phyloP scores from a whole-genome alignment of 2,329 filamentous ascomycete species.

The Ambrosiella beaveri region DNA sequence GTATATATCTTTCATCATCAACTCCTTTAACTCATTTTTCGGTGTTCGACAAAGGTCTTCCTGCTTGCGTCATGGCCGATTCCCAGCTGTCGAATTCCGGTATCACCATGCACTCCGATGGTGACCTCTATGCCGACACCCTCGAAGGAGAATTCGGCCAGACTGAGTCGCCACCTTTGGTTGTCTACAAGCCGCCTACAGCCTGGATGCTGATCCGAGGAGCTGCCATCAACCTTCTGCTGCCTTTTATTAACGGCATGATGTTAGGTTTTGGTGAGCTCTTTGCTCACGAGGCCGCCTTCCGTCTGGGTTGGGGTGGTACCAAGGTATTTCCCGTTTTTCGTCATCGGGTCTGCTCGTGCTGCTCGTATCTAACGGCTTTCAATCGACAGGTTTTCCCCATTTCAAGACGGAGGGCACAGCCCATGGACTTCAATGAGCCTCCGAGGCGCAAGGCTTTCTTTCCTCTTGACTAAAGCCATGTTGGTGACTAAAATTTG shows the following conservation, averaged over 20 bases:
- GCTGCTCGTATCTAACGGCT: constrained; percentile 9
- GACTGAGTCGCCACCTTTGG: constrained; percentile 47
- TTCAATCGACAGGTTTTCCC: constrained; percentile 34
- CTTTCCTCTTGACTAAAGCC: constrained; percentile 7
- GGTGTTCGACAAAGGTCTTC: too few species aligned
- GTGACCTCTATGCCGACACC: constrained; percentile 59
- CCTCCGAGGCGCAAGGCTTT: constrained; percentile 10
- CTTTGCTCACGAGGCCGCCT: constrained; percentile 90
- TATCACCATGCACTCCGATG: constrained; percentile 66
- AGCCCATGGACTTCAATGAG: constrained; percentile 63
- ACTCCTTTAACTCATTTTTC: too few species aligned
- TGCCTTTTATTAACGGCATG: constrained; percentile 93
- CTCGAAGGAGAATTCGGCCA: constrained; percentile 44
- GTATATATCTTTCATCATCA: too few species aligned
- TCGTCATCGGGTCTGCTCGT: constrained; percentile 16
- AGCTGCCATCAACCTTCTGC: constrained; percentile 82
- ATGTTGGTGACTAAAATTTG: not conserved
- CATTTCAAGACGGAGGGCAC: constrained; percentile 39
- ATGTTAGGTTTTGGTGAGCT: constrained; percentile 97
- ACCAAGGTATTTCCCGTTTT: constrained; percentile 52
- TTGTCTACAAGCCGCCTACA: constrained; percentile 79
- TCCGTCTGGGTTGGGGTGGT: constrained; percentile 77
- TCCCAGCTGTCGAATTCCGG: constrained; percentile 44
- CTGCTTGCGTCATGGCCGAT: constrained; percentile 5
- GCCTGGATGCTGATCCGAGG: constrained; percentile 72